Conservation (phyloP, 2,329 filamentous ascomycete genomes). For the Magnaporthales sp. region DNA sequence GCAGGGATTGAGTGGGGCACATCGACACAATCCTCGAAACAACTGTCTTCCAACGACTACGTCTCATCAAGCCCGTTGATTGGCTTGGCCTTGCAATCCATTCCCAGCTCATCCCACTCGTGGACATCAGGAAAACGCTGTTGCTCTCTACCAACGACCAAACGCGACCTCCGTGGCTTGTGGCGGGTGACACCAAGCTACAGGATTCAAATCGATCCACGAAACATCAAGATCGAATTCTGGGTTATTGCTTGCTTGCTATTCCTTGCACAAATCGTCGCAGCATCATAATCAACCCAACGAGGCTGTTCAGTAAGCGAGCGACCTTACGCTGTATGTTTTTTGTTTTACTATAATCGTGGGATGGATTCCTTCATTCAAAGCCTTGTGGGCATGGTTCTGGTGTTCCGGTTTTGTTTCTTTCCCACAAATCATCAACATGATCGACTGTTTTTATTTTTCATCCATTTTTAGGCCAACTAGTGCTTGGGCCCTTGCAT, state of each 20-base stretch:
- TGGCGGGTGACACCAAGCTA: neutral
- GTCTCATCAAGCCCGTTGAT: too few relatives aligned
- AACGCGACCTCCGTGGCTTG: neutral
- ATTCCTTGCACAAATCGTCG: neutral
- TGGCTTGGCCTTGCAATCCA: neutral
- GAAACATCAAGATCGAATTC: neutral
- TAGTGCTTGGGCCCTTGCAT: neutral
- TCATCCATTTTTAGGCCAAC: neutral
- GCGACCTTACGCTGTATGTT: neutral
- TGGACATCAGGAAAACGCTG: neutral
- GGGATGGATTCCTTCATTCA: neutral
- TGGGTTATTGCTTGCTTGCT: neutral
- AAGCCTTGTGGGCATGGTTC: neutral
- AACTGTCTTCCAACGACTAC: too few relatives aligned
- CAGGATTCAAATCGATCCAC: neutral
- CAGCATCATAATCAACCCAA: neutral
- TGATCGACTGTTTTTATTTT: neutral
- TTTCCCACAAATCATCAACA: neutral
- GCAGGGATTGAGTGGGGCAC: too few relatives aligned
- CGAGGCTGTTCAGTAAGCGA: neutral
- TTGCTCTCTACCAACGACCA: neutral
- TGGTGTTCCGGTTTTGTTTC: neutral
- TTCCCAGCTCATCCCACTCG: neutral
- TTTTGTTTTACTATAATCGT: neutral
- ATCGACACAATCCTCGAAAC: too few relatives aligned